Conservation (phyloP, 2,329 filamentous ascomycete genomes). For the Sordariomycetes sp. region DNA sequence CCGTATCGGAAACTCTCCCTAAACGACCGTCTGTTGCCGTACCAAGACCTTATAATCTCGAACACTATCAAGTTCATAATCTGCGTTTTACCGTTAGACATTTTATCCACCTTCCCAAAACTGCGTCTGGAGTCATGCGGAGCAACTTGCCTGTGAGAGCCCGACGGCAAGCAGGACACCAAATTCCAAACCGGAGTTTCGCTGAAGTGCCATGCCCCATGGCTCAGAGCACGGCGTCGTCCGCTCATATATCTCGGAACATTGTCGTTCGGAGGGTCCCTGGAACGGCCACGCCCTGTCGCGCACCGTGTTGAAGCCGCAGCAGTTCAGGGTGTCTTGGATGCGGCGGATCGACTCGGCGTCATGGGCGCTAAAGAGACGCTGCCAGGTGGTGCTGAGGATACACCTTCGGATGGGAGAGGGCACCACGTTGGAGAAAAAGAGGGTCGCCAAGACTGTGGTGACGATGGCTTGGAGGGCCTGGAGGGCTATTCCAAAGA, state of each 20-base stretch:
- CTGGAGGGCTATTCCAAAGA: conserved; percentile 5
- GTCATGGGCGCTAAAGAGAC: conserved; percentile 28
- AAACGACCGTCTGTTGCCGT: too few relatives aligned
- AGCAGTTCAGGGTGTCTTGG: conserved; percentile 57
- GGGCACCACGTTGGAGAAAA: conserved; percentile 15
- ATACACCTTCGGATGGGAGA: conserved; percentile 6
- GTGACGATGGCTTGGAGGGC: conserved; percentile 20
- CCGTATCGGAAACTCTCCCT: too few relatives aligned
- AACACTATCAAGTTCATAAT: too few relatives aligned
- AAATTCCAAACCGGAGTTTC: neutral
- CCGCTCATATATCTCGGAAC: conserved; percentile 31
- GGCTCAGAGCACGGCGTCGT: neutral
- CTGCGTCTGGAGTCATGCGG: too few relatives aligned
- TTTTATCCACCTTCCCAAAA: too few relatives aligned
- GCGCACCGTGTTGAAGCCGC: conserved; percentile 44
- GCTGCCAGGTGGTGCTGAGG: conserved; percentile 12
- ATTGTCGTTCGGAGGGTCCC: conserved; percentile 23
- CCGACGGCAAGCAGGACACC: neutral
- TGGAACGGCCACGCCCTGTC: conserved; percentile 57
- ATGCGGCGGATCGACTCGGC: conserved; percentile 40
- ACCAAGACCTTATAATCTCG: too few relatives aligned
- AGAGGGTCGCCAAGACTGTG: conserved; percentile 32
- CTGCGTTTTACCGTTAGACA: too few relatives aligned
- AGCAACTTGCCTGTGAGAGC: neutral
- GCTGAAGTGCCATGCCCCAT: neutral